Evolutionary conservation across 306 rosid genomes (phyloP).

Genomic region (Amphicarpaea edgeworthii): DNA sequence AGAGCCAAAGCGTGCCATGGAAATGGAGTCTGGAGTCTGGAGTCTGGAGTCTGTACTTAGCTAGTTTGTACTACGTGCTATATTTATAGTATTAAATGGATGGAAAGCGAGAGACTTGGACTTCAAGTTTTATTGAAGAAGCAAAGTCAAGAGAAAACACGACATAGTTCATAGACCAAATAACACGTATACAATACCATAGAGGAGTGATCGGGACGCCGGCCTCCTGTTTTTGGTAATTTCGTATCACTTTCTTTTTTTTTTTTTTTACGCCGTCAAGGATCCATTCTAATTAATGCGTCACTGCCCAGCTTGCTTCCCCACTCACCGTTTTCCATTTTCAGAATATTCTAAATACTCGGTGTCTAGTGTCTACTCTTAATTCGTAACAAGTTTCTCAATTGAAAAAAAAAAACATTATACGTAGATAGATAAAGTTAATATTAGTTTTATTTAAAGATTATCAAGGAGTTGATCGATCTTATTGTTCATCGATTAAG

Average conservation of each 20-base stretch:
- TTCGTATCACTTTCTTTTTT: neutral
- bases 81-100: slow-evolving; percentile 32
- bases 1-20: slow-evolving; percentile 58
- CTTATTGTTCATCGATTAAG: no score
- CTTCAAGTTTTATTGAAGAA: slow-evolving; percentile 42
- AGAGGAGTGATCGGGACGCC: no score
- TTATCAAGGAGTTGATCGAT: neutral
- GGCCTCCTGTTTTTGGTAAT: slow-evolving; percentile 33
- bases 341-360: slow-evolving; percentile 1
- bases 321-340: neutral
- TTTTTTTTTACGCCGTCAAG: slow-evolving; percentile 46
- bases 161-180: no score
- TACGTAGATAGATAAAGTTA: no score
- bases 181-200: no score
- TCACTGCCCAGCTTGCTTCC: neutral
- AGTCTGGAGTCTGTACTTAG: no score
- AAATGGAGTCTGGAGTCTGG: neutral
- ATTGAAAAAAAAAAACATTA: neutral
- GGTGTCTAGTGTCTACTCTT: neutral
- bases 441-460: no score
- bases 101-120: slow-evolving; percentile 39
- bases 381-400: neutral
- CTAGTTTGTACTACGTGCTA: no score
- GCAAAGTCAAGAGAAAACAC: neutral
- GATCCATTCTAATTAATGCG: slow-evolving; percentile 28